Conservation (phyloP, 768 basidiomycete species). For the Leucosporidium creatinivorum region DNA sequence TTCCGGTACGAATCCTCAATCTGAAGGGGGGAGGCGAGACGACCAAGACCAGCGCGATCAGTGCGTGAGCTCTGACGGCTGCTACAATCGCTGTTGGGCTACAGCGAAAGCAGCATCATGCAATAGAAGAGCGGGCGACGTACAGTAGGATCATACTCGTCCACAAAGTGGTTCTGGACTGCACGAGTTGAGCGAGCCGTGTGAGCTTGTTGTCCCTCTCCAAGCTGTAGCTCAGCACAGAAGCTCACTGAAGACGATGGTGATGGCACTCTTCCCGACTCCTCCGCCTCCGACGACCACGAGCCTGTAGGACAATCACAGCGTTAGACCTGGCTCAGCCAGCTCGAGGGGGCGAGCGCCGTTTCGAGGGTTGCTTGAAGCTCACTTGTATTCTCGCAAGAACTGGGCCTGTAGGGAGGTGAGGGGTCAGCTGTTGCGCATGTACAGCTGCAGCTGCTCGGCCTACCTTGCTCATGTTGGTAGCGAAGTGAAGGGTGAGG, state of each 20-base stretch:
- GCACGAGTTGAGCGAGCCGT: neutral
- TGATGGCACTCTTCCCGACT: conserved; percentile 44
- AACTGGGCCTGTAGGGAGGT: conserved; percentile 38
- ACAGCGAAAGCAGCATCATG: no score
- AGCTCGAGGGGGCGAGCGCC: no score
- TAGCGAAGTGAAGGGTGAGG: no score
- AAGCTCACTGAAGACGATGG: conserved; percentile 46
- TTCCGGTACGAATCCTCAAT: conserved; percentile 83
- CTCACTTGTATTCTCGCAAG: conserved; percentile 81
- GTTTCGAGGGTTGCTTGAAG: no score
- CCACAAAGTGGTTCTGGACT: neutral
- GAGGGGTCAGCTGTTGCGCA: neutral
- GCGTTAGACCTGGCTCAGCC: no score
- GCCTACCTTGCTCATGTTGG: no score
- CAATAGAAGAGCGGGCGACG: neutral
- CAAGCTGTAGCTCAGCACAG: conserved; percentile 30
- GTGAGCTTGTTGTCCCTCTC: no score
- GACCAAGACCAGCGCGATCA: neutral
- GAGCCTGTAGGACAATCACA: conserved; percentile 44
- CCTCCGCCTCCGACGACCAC: conserved; percentile 98
- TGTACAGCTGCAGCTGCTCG: no score
- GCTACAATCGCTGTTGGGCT: neutral
- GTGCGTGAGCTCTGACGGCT: neutral
- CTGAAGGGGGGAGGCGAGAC: neutral
- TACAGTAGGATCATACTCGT: conserved; percentile 47